A percentile compares a stretch with the other conserved stretches of the same genome.
phyloP scores from a whole-genome alignment of 345 rosid genomes.

The Eucalyptus shirleyi region DNA sequence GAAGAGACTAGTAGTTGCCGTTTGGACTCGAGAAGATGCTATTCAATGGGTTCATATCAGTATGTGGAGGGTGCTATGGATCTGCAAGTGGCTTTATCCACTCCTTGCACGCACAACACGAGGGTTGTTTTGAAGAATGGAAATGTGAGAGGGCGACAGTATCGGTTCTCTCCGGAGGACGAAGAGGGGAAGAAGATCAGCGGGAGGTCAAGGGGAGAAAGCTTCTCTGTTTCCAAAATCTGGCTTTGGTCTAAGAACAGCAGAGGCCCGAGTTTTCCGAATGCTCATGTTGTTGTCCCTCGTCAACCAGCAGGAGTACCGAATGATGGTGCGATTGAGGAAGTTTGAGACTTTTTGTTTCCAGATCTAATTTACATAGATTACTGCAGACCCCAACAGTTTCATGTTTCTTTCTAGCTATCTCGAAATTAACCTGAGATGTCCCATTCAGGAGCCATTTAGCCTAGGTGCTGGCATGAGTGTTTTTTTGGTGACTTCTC shows the following conservation, averaged over 20 bases:
- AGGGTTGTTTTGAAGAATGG: background rate
- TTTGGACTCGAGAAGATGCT: conserved; percentile 55
- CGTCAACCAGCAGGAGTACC: background rate
- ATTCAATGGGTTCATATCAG: conserved; percentile 59
- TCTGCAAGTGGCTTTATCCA: conserved; percentile 31
- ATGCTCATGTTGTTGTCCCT: background rate
- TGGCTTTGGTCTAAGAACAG: conserved; percentile 55
- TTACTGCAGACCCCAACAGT: background rate
- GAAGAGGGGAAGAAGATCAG: conserved; percentile 31
- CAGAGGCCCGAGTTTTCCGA: conserved; percentile 3
- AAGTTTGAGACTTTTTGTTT: background rate
- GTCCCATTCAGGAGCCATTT: background rate
- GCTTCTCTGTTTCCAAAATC: conserved; percentile 49
- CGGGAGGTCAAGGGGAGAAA: conserved; percentile 25
- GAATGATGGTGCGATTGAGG: background rate
- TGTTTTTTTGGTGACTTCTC: background rate
- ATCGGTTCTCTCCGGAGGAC: background rate
- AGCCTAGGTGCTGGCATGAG: background rate
- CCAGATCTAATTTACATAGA: background rate
- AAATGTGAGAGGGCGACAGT: background rate
- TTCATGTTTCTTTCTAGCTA: background rate
- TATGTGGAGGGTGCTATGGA: conserved; percentile 36
- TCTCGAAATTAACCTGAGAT: background rate
- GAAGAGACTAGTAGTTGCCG: conserved; percentile 24
- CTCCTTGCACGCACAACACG: background rate